A percentile compares a stretch with the other conserved stretches of the same genome.
These are phyloP conservation scores for Chaetomiaceae sp. DNA, from an alignment of 2,329 filamentous ascomycete genomes.

Conservation along the genomic window DNA sequence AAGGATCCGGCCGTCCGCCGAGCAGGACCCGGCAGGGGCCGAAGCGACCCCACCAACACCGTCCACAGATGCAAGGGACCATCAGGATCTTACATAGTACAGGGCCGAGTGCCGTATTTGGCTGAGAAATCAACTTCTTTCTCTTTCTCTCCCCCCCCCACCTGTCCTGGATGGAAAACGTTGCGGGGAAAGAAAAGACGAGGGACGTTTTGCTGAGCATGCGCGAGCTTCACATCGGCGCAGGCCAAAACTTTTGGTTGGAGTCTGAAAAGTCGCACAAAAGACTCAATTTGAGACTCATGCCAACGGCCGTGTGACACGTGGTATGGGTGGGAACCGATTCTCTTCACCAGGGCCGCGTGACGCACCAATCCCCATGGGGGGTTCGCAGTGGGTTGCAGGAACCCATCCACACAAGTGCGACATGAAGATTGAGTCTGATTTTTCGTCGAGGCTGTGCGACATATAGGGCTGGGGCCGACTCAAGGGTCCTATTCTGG, in stretches of 20 bases:
- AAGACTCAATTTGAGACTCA: background rate
- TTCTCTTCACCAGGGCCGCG: background rate
- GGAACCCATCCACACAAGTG: background rate
- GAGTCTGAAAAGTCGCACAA: constrained; percentile 11
- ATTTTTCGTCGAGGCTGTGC: background rate
- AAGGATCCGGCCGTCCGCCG: constrained; percentile 6
- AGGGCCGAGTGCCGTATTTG: constrained; percentile 7
- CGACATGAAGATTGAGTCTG: background rate
- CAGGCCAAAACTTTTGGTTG: background rate
- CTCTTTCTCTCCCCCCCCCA: too few relatives aligned
- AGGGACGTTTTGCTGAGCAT: too few relatives aligned
- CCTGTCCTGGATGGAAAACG: background rate
- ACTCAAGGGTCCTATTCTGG: background rate
- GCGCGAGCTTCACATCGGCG: too few relatives aligned
- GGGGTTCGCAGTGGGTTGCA: background rate
- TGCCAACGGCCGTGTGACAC: constrained; percentile 30
- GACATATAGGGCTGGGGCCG: constrained; percentile 7
- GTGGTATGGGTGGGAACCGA: constrained; percentile 23
- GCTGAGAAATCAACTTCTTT: background rate
- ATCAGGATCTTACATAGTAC: constrained; percentile 12
- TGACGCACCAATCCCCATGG: constrained; percentile 5
- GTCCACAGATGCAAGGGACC: constrained; percentile 10
- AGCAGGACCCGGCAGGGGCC: constrained; percentile 20
- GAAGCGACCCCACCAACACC: constrained; percentile 12
- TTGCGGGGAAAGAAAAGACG: background rate